phyloP scores from a whole-genome alignment of 768 basidiomycete genomes.

The Suillus spraguei region DNA sequence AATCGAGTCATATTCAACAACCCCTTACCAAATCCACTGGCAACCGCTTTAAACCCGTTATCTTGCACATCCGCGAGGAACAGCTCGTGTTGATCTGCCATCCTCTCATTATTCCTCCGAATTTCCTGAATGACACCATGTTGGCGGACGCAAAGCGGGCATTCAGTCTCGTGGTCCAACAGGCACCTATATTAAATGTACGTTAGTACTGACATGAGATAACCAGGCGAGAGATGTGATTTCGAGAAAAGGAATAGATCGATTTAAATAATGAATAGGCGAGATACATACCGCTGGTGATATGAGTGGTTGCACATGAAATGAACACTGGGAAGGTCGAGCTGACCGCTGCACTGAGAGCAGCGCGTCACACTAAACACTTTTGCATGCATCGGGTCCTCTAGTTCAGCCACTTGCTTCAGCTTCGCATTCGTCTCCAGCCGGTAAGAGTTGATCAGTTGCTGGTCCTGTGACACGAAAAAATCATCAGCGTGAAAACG shows the following conservation, averaged over 20 bases:
- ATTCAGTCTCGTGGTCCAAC: slow-evolving; percentile 87
- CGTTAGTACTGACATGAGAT: not conserved
- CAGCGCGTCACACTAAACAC: slow-evolving; percentile 97
- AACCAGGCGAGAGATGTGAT: not conserved
- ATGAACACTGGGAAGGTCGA: slow-evolving; percentile 92
- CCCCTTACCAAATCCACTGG: slow-evolving; percentile 70
- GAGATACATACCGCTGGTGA: slow-evolving; percentile 75
- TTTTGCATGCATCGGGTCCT: slow-evolving; percentile 74
- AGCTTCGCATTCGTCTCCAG: slow-evolving; percentile 80
- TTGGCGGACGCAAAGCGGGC: slow-evolving; percentile 84
- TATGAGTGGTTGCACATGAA: slow-evolving; percentile 99
- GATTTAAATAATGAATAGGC: not conserved
- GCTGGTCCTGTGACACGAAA: slow-evolving; percentile 66
- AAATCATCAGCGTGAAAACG: not conserved
- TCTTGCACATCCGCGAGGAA: slow-evolving; percentile 78
- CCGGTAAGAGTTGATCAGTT: slow-evolving; percentile 86
- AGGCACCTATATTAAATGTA: slow-evolving; percentile 60
- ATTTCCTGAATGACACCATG: slow-evolving; percentile 92
- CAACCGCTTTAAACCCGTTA: slow-evolving; percentile 69
- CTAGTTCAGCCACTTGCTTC: slow-evolving; percentile 79
- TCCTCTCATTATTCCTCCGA: slow-evolving; percentile 77
- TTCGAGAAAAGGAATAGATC: slow-evolving; percentile 6
- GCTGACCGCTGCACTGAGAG: slow-evolving; percentile 83
- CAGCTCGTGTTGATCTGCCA: slow-evolving; percentile 81
- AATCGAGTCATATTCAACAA: slow-evolving; percentile 44